Conservation (phyloP, 73 alveolate species). For the Effrenium voratum region DNA sequence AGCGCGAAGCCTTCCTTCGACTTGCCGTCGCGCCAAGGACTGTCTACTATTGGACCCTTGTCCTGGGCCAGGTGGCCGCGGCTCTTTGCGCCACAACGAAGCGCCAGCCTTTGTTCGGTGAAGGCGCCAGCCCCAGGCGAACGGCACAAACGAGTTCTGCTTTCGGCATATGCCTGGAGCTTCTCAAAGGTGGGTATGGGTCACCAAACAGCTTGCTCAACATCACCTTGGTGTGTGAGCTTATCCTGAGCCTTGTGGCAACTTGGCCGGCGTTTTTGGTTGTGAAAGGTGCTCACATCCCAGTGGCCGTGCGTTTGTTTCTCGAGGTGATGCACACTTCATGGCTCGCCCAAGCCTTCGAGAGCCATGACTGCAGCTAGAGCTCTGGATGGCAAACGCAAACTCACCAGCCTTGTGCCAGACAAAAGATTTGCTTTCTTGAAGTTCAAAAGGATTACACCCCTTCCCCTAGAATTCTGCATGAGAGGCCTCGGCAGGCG, state of each 20-base stretch:
- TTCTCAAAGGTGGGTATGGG: conserved; percentile 49
- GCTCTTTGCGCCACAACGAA: conserved; percentile 50
- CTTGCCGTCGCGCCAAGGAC: no score
- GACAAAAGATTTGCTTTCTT: no score
- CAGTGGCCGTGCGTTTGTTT: not conserved
- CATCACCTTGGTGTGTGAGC: conserved; percentile 22
- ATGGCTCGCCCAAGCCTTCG: conserved; percentile 5
- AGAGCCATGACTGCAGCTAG: conserved; percentile 13
- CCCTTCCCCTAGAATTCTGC: not conserved
- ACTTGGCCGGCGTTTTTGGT: not conserved
- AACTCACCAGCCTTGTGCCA: not conserved
- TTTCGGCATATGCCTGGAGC: not conserved
- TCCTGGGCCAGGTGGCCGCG: conserved; percentile 85
- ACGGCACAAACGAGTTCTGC: not conserved
- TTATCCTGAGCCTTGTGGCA: conserved; percentile 39
- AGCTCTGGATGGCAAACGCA: not conserved
- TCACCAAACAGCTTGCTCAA: conserved; percentile 46
- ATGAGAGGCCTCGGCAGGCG: not conserved
- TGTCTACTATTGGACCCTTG: conserved; percentile 88
- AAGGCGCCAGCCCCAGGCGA: not conserved
- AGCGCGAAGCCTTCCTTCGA: no score
- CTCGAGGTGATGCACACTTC: conserved; percentile 48
- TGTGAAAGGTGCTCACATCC: not conserved
- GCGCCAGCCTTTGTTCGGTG: conserved; percentile 68
- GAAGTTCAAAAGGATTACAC: not conserved